Evolutionary conservation across 2,329 filamentous ascomycete genomes (phyloP), one percentile per base, ranked within the genome.

Genomic region (Fusarium sp.): DNA sequence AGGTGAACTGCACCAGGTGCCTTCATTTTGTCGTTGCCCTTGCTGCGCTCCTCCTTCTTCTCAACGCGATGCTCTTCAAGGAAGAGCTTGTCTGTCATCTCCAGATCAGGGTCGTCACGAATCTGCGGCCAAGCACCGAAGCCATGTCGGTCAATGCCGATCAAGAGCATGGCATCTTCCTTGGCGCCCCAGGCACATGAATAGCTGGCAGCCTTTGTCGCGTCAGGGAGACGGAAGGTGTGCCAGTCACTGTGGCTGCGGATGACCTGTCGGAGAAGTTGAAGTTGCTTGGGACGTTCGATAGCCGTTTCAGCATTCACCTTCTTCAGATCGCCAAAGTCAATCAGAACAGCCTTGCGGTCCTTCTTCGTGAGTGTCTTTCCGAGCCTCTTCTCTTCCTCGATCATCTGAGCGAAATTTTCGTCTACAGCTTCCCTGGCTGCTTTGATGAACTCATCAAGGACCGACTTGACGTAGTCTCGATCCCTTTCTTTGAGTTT

Each of bases 1-100:
- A 99, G 89, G 77, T 99, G 96, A 28, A 99, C 96, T 23, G 96
- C 95, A n/a, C 96, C 96, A 6, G 96, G 96, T 5, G 95, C 97
- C 75, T 97, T 97, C 35, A 93, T 92, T 66, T 91, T 90, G 58
- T 91, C 92, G 20, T 93, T 91, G 18, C 84, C 88, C 75, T 93
- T 93, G 75, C 85, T 92, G 35, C 96, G 91, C 79, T 98, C 94
- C 75, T 96, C 94, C 78, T 98, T 98, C 82, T 97, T 96, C 79
- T 97, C 96, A 20, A 98, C 95, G n/a, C 95, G 92, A 78, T 98
- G 94, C 79, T 99, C 97, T 77, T 99, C 96, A 3, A 99, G 83
- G 82, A 97, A 99, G 77, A 98, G 93, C 76, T 98, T 98, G 74
- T 97, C 94, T 3, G 84, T 83, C 82, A 99, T 90, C 11, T 90